Base-by-base conservation (phyloP, 176 grass and related monocot species). In the Guadua angustifolia region DNA sequence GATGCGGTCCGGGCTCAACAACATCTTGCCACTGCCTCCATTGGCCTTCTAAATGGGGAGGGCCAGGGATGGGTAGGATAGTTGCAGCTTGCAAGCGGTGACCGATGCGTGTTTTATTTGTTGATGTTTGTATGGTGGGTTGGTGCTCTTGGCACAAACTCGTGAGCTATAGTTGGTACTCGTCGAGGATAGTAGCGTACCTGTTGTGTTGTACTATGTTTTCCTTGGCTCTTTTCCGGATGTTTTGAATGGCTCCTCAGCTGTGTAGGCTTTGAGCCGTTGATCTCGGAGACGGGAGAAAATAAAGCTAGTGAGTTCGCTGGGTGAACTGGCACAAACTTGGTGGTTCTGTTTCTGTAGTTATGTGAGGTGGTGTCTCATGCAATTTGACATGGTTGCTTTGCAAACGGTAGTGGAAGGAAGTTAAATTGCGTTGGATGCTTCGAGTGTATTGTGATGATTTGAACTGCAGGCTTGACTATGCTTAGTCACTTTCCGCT, bases 1-100 rank as follows among this genome's bases (percentile, higher is more conserved):
- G 67, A 89, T 94, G 83, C 77, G 82, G 42, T 94, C 92, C 0
- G 59, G 79, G 21, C 85, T 80, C 45, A 64, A 77, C 84, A 88
- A 83, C 77, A 82, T 36, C 75, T 63, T 89, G 57, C 84, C 86
- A 15, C 85, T 97, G 67, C 94, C 94, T 35, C 85, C 94, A 24
- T 73, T 97, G 70, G 80, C 90, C 73, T 97, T 94, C 88, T 97
- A 72, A 92, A 59, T 9, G 16, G 24, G 16, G 32, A 71, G 18
- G 7, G 58, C 14, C 56, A 16, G 47, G 74, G 69, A 76, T 18
- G 60, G 71, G 77, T 79, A 91, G 84, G 64, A 71, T 90, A 86
- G 74, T 78, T 83, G 79, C 55, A 45, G 55, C 86, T 69, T 58
- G 85, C 59, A 55, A 70, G 77, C 19, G 40, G 82, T 35, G 42